A percentile compares a stretch with the other conserved stretches of the same genome.
Conservation (phyloP, 1,139 yeast species). For the Schwanniomyces etchellsii region DNA sequence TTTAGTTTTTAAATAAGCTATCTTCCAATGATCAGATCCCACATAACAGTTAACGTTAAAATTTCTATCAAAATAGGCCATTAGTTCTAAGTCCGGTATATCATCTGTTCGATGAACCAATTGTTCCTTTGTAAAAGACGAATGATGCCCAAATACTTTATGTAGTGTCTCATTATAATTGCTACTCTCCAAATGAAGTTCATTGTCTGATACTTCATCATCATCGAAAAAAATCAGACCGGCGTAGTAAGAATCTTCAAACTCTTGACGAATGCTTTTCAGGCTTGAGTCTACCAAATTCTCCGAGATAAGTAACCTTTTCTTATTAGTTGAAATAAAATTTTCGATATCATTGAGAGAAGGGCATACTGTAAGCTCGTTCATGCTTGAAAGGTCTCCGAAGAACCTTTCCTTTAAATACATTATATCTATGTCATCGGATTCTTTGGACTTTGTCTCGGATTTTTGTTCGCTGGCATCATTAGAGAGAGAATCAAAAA, state of each 20-base stretch:
- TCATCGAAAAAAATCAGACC: conserved; percentile 14
- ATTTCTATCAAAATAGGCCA: conserved; percentile 74
- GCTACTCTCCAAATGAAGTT: not conserved
- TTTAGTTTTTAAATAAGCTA: conserved; percentile 21
- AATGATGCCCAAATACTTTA: not conserved
- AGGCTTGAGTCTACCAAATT: too few relatives aligned
- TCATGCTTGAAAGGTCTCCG: conserved; percentile 28
- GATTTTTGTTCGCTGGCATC: conserved; percentile 4
- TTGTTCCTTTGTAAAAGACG: not conserved
- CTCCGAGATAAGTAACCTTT: too few relatives aligned
- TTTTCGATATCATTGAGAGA: conserved; percentile 51
- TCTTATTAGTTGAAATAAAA: conserved; percentile 16
- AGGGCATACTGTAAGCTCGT: conserved; percentile 49
- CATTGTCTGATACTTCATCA: conserved; percentile 11
- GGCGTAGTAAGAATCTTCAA: conserved; percentile 21
- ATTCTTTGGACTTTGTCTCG: conserved; percentile 8
- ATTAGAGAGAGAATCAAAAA: conserved; percentile 43
- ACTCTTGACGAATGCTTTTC: conserved; percentile 33
- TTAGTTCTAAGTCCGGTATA: conserved; percentile 57
- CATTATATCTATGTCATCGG: not conserved
- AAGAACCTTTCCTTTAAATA: conserved; percentile 19
- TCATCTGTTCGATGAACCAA: conserved; percentile 13
- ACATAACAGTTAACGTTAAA: conserved; percentile 66
- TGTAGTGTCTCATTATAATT: not conserved
- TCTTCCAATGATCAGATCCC: conserved; percentile 93